phyloP scores from a whole-genome alignment of 2,329 filamentous ascomycete genomes.

The Xylaria sp. region DNA sequence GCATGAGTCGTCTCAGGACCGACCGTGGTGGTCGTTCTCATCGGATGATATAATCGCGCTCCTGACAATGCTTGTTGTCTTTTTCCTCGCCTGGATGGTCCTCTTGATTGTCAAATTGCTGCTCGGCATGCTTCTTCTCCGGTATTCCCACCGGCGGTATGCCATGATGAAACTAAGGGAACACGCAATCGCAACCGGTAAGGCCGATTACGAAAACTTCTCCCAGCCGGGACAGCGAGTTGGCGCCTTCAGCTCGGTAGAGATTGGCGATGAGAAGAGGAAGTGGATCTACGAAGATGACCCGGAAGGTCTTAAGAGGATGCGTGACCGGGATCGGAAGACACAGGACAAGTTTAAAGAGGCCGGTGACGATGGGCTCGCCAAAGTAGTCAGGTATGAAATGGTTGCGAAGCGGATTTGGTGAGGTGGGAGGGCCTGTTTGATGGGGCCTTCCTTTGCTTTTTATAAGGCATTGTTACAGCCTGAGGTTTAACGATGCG shows the following conservation, averaged over 20 bases:
- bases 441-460: neutral
- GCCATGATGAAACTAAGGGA: constrained; percentile 81
- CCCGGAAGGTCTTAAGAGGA: constrained; percentile 71
- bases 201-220: constrained; percentile 64
- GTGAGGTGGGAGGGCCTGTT: constrained; percentile 59
- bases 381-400: constrained; percentile 81
- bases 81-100: constrained; percentile 85
- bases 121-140: constrained; percentile 87
- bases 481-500: neutral
- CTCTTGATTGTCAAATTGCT: constrained; percentile 86
- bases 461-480: neutral
- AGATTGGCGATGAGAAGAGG: constrained; percentile 88
- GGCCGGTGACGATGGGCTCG: constrained; percentile 61
- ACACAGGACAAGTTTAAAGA: constrained; percentile 68
- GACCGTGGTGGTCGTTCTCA: constrained; percentile 66
- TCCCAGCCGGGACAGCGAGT: constrained; percentile 79
- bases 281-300: constrained; percentile 90
- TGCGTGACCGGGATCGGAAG: constrained; percentile 72
- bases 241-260: constrained; percentile 86
- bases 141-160: constrained; percentile 83
- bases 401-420: constrained; percentile 98
- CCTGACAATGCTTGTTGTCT: constrained; percentile 85
- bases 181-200: constrained; percentile 58
- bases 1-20: constrained; percentile 53
- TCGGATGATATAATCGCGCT: constrained; percentile 80